A percentile compares a stretch with the other conserved stretches of the same genome.
These are phyloP conservation scores for Glutinoglossum americanum DNA, from an alignment of 495 filamentous ascomycete genomes.

Conservation along the genomic window DNA sequence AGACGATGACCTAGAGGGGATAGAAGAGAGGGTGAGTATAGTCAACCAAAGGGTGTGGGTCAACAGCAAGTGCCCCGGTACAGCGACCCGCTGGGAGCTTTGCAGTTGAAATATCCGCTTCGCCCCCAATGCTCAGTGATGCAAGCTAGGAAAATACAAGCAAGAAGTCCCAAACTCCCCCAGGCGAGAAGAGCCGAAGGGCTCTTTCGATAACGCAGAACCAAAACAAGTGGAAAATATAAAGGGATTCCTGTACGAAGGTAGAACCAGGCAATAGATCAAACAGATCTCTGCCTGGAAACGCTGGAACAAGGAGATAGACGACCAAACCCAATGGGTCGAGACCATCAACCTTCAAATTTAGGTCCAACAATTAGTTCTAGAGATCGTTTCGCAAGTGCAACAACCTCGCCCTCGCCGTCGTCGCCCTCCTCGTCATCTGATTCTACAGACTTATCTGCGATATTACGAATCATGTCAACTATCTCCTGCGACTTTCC, in stretches of 20 bases:
- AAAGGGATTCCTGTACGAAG: background rate
- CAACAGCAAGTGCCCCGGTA: background rate
- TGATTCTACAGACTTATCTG: constrained; percentile 74
- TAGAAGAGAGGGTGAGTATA: background rate
- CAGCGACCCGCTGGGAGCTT: background rate
- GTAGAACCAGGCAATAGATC: background rate
- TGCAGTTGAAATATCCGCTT: background rate
- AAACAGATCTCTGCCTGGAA: background rate
- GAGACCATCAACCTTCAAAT: background rate
- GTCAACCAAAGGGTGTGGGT: background rate
- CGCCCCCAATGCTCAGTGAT: constrained; percentile 1
- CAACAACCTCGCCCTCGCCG: constrained; percentile 81
- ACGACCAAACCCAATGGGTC: background rate
- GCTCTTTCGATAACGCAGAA: background rate
- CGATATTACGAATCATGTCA: constrained; percentile 72
- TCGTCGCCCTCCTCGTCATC: constrained; percentile 73
- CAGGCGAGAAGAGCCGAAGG: background rate
- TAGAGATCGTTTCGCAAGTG: constrained; percentile 68
- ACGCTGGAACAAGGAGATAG: background rate
- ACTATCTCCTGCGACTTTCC: constrained; percentile 73
- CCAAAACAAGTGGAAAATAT: background rate
- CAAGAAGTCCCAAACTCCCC: background rate
- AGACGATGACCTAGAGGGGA: background rate
- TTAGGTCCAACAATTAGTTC: constrained; percentile 39
- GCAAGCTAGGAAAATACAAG: constrained; percentile 1